Evolutionary conservation across 371 early-diverging fungal genomes (phyloP).

Genomic region (Actinomucor elegans): DNA sequence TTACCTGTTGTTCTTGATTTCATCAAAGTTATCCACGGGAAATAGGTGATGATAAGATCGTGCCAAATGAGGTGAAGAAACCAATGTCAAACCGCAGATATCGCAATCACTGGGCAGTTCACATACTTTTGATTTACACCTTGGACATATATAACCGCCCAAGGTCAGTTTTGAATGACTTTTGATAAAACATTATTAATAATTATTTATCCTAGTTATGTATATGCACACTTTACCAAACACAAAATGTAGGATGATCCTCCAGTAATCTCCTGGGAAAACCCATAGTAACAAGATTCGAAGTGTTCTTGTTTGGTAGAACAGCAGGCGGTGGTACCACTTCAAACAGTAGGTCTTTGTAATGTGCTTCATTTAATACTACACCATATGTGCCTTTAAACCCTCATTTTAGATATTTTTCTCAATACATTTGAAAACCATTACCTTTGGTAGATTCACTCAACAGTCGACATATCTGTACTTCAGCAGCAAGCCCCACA

Average conservation of each 20-base stretch:
- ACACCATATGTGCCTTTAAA: constrained; percentile 79
- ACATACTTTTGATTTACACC: constrained; percentile 84
- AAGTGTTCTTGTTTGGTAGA: constrained; percentile 55
- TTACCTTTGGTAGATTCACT: constrained; percentile 77
- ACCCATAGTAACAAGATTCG: constrained; percentile 88
- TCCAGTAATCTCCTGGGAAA: constrained; percentile 74
- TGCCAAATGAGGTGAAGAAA: constrained; percentile 91
- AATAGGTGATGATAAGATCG: constrained; percentile 96
- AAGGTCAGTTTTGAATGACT: constrained; percentile 79
- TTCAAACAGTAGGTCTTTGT: constrained; percentile 77
- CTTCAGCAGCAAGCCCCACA: constrained; percentile 89
- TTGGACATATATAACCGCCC: constrained; percentile 87
- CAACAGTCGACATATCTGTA: constrained; percentile 78
- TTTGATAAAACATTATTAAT: neutral
- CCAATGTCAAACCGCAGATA: constrained; percentile 88
- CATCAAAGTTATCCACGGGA: constrained; percentile 77
- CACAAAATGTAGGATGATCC: constrained; percentile 73
- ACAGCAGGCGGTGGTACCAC: constrained; percentile 83
- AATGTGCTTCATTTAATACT: constrained; percentile 81
- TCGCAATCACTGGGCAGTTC: constrained; percentile 92
- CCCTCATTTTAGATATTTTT: neutral
- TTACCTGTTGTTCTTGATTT: constrained; percentile 44
- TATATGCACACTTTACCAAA: constrained; percentile 60
- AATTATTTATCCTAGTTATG: neutral
- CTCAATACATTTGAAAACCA: neutral